A percentile compares a stretch with the other conserved stretches of the same genome.
Evolutionary conservation across 2,329 filamentous ascomycete species (phyloP).

Genomic region (Ascochyta pisi): DNA sequence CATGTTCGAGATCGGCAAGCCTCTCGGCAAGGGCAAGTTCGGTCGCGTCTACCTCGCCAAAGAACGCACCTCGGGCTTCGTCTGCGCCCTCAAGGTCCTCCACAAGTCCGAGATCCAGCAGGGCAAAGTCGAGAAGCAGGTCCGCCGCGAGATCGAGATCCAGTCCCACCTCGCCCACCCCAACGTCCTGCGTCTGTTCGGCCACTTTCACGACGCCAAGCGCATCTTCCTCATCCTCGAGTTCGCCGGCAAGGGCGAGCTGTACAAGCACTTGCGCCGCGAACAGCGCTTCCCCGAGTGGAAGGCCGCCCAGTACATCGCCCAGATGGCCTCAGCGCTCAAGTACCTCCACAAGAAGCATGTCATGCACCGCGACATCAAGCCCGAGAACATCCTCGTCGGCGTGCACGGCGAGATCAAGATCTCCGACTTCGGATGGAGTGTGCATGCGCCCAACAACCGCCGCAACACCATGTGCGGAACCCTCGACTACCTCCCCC

Average conservation of each 20-base stretch:
- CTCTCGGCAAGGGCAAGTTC: constrained; percentile 86
- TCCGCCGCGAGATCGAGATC: constrained; percentile 87
- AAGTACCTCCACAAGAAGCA: constrained; percentile 95
- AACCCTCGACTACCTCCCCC: constrained; percentile 94
- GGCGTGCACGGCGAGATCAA: constrained; percentile 98
- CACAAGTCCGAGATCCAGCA: constrained; percentile 84
- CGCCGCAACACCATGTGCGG: constrained; percentile 94
- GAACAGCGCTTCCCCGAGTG: constrained; percentile 83
- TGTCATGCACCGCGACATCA: constrained; percentile 97
- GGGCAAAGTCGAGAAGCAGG: constrained; percentile 84
- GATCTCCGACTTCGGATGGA: constrained; percentile 98
- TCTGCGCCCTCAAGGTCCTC: constrained; percentile 85
- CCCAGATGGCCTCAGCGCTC: constrained; percentile 88
- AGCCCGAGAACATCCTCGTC: constrained; percentile 95
- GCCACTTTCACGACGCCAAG: constrained; percentile 89
- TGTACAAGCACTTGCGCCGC: constrained; percentile 84
- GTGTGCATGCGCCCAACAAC: constrained; percentile 95
- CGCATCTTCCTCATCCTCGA: constrained; percentile 87
- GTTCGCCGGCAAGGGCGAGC: constrained; percentile 83
- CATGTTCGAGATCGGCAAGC: constrained; percentile 93
- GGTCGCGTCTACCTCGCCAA: constrained; percentile 85
- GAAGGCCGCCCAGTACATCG: constrained; percentile 86
- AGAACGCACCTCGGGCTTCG: constrained; percentile 78
- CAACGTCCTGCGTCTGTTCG: constrained; percentile 83
- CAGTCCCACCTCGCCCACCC: constrained; percentile 86